Percentiles rank a stretch among this genome's conserved stretches.
Evolutionary conservation across 2,329 filamentous ascomycete species (phyloP).

Genomic region (Paecilomyces niveus): DNA sequence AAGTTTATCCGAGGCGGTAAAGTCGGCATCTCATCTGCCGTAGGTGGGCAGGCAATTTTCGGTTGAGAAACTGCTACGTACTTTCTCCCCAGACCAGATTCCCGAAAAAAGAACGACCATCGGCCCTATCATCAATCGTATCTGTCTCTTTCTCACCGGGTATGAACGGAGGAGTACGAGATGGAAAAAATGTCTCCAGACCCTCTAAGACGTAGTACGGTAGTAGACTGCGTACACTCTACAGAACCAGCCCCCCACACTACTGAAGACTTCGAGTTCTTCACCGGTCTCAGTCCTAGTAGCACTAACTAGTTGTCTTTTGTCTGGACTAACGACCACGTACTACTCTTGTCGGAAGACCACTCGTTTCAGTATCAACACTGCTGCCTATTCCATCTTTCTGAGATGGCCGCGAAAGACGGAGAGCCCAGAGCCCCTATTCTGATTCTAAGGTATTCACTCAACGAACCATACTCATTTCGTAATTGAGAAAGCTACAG

Average conservation of each 20-base stretch:
- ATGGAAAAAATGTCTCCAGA: neutral
- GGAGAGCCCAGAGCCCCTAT: no score
- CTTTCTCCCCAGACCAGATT: no score
- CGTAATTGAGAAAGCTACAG: no score
- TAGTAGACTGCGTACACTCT: neutral
- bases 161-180: neutral
- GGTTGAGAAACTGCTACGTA: neutral
- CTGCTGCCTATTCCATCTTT: no score
- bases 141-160: neutral
- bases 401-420: no score
- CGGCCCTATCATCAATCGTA: neutral
- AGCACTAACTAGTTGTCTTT: neutral
- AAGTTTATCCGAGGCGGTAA: neutral
- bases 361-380: no score
- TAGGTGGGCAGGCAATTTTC: no score
- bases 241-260: neutral
- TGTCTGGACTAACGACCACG: neutral
- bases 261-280: no score
- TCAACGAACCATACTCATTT: no score
- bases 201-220: neutral
- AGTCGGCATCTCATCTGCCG: neutral
- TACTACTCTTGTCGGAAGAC: no score
- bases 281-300: neutral
- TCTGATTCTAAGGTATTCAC: no score
- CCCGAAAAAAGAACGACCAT: neutral